Evolutionary conservation across 495 filamentous ascomycete genomes (phyloP), one percentile per base, ranked within the genome.

Genomic region (Lasiosphaeria miniovina): DNA sequence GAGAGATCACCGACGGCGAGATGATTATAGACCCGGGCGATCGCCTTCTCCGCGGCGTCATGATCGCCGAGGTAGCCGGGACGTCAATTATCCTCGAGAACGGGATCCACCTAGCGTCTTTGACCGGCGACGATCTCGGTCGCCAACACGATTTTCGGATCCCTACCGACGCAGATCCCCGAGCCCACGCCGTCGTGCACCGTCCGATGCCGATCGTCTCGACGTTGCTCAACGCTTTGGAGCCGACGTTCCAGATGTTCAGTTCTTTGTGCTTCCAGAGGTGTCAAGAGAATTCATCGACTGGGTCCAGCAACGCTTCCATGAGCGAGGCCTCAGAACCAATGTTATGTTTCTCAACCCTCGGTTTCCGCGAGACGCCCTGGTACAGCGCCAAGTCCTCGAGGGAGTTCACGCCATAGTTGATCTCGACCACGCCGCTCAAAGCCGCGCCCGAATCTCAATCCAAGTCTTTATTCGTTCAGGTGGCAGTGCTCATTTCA

Each of bases 371-470:
- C 84, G 93, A 41, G 82, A 84, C 45, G 84, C 87, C 2, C 86
- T 96, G 10, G 82, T 98, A 52, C 86, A 90, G 61, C 84, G 91
- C 56, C 92, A 96, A 70, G 88, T 94, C 45, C 68, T 90, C 34
- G 93, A 97, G 73, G 93, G 94, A 24, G 94, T 98, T 12, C 84
- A 87, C 49, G 94, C 89, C 31, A 88, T 97, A 24, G 84, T 88
- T 14, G 86, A 89, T 57, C 83, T 98, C 14, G 86, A 87, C 41
- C 76, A 80, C 6, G 73, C 76, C 48, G 83, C 88, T 34, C 89
- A 96, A 63, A 75, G 78, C 36, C 83, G 79, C 2, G 84, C 86
- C 51, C 88, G 85, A 62, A 87, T 97, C 54, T 80, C 87, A 3
- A 73, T 98, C 33, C 89, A 91, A 66, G 81, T 96, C 17, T 97